These are phyloP conservation scores for Edaphochlamys debaryana DNA, from an alignment of 139 green algal genomes.

Conservation along the genomic window DNA sequence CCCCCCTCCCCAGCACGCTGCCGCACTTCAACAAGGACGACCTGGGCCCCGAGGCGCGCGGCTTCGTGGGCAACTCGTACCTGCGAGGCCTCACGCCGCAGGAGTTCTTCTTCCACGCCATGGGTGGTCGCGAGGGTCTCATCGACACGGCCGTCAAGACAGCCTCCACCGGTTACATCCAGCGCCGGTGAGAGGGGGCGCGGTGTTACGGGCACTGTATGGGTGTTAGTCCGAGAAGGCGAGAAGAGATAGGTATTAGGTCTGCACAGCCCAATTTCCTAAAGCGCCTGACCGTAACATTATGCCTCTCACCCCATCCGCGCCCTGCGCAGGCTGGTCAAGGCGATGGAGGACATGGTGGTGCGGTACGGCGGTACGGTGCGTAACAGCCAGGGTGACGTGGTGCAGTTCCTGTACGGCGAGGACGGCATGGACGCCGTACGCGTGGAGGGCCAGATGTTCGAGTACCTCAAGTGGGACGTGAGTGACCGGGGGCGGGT, in stretches of 20 bases:
- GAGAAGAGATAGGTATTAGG: too few species aligned
- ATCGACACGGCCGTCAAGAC: conserved; percentile 99
- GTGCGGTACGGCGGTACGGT: conserved; percentile 94
- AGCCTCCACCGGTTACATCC: conserved; percentile 87
- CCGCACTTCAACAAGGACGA: conserved; percentile 98
- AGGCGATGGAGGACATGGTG: conserved; percentile 98
- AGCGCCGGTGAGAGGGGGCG: conserved; percentile 49
- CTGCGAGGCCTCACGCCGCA: conserved; percentile 93
- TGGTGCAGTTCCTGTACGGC: conserved; percentile 99
- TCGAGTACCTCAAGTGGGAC: conserved; percentile 83
- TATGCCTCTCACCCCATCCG: too few species aligned
- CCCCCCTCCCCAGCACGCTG: conserved; percentile 72
- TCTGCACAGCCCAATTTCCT: too few species aligned
- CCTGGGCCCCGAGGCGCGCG: conserved; percentile 93
- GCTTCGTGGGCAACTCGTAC: conserved; percentile 99
- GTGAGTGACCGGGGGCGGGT: conserved; percentile 18
- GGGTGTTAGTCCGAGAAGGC: too few species aligned
- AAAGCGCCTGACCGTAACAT: too few species aligned
- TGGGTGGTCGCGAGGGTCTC: conserved; percentile 98
- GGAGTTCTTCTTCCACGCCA: conserved; percentile 99
- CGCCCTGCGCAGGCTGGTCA: conserved; percentile 18
- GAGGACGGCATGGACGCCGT: conserved; percentile 99
- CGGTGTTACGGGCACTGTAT: not conserved
- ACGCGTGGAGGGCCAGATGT: conserved; percentile 90
- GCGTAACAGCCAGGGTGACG: conserved; percentile 86